Evolutionary conservation across 2,329 filamentous ascomycete species (phyloP).

Genomic region (Fusarium mexicanum): DNA sequence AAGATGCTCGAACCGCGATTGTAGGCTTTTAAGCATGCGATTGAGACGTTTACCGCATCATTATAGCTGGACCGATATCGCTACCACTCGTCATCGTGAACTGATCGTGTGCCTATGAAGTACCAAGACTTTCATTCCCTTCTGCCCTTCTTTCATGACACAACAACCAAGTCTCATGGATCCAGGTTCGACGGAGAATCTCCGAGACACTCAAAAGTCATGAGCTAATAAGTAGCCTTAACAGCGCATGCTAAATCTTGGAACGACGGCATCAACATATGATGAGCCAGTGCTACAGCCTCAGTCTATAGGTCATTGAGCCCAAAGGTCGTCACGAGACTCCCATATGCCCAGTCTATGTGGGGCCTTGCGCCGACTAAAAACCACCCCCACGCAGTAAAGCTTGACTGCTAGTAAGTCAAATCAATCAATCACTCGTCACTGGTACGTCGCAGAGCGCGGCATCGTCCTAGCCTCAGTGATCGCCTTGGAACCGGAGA

Average conservation of each 20-base stretch:
- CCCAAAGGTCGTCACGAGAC: conserved; percentile 27
- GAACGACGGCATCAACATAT: neutral
- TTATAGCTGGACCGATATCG: neutral
- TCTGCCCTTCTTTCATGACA: neutral
- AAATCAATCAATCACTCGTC: conserved; percentile 5
- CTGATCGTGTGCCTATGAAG: neutral
- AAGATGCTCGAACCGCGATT: neutral
- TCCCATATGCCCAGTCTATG: conserved; percentile 16
- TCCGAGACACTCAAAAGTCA: neutral
- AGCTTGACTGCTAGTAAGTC: conserved; percentile 33
- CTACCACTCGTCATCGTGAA: neutral
- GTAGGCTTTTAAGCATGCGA: neutral
- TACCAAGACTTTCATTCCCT: neutral
- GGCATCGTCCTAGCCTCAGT: conserved; percentile 19
- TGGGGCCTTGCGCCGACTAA: conserved; percentile 23
- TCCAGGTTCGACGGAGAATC: neutral
- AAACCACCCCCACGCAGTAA: conserved; percentile 34
- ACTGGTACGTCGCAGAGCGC: conserved; percentile 26
- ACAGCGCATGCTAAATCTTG: neutral
- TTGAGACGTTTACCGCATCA: neutral
- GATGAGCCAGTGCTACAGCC: neutral
- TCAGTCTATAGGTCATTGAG: neutral
- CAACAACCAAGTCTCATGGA: neutral
- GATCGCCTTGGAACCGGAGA: conserved; percentile 26
- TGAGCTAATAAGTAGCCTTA: neutral